Evolutionary conservation across 371 early-diverging fungal genomes (phyloP), one percentile per base, ranked within the genome.

Genomic region (Smittium mucronatum): DNA sequence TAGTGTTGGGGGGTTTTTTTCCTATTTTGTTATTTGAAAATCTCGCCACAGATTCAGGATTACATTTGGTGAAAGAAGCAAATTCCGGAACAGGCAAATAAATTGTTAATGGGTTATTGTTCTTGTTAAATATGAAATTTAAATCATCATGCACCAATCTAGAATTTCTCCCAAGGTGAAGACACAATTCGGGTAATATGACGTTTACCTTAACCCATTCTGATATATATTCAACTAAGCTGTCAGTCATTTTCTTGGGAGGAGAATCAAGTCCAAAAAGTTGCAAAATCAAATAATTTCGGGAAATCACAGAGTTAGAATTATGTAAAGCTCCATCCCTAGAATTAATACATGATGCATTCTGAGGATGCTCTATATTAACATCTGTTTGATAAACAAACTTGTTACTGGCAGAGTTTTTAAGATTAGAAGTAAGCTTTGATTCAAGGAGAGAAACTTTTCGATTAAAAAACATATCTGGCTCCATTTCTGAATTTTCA

Each of bases 41-140:
- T n/a, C n/a, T n/a, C n/a, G n/a, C n/a, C n/a, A n/a, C n/a, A n/a
- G n/a, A n/a, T n/a, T n/a, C n/a, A n/a, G n/a, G n/a, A n/a, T n/a
- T n/a, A n/a, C 21, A 47, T 47, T 47, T 5, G 21, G 21, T 47
- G 5, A 11, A 21, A 47, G 59, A 59, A 2, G 77, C 78, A 71
- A 78, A 78, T 25, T 70, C 70, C 28, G 78, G 78, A 34, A 78
- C 58, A 30, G 78, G 78, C 72, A 78, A 65, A 65, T 78, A 78
- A 28, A 78, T 34, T 30, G 77, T 66, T 2, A 74, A 67, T 5
- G 78, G 78, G 70, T 78, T 75, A 0, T 75, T 76, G 35, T 73
- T 73, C 72, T 75, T 71, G 61, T 33, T 57, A 57, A 78, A 75
- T 72, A 78, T 35, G 72, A 78, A 78, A 63, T 72, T 63, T 69